Conservation (phyloP, 2,329 filamentous ascomycete genomes). For the Pestalotiopsis sp. region DNA sequence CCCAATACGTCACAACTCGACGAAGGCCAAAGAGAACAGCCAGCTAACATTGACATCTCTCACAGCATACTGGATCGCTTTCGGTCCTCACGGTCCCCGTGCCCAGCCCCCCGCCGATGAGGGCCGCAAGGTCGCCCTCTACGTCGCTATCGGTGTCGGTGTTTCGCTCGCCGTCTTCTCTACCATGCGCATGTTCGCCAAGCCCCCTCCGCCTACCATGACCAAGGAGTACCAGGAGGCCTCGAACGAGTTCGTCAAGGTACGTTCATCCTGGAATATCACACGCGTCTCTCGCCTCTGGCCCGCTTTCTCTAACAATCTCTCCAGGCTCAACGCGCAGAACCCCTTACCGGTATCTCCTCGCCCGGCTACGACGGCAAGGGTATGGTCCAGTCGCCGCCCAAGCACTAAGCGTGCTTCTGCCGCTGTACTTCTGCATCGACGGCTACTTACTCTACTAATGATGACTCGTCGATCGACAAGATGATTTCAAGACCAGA, state of each 20-base stretch:
- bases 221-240: conserved; percentile 96
- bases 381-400: conserved; percentile 75
- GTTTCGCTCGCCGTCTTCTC: conserved; percentile 73
- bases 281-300: not conserved
- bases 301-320: not conserved
- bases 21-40: not conserved
- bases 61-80: conserved; percentile 97
- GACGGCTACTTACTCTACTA: conserved; percentile 15
- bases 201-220: conserved; percentile 81
- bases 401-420: conserved; percentile 40
- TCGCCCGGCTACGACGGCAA: conserved; percentile 77
- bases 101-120: conserved; percentile 82
- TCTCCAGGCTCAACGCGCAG: conserved; percentile 75
- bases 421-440: conserved; percentile 7
- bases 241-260: conserved; percentile 91
- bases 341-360: conserved; percentile 83
- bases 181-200: conserved; percentile 70
- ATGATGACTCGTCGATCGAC: conserved; percentile 17
- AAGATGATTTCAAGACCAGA: conserved; percentile 5
- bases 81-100: conserved; percentile 93
- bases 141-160: conserved; percentile 69
- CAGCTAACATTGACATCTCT: conserved; percentile 16
- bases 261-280: conserved; percentile 43
- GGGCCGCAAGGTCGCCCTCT: conserved; percentile 74
- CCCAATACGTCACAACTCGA: not conserved